A percentile compares a stretch with the other conserved stretches of the same genome.
Evolutionary conservation across 176 grass and related monocot genomes (phyloP).

Genomic region (Paspalum vaginatum): DNA sequence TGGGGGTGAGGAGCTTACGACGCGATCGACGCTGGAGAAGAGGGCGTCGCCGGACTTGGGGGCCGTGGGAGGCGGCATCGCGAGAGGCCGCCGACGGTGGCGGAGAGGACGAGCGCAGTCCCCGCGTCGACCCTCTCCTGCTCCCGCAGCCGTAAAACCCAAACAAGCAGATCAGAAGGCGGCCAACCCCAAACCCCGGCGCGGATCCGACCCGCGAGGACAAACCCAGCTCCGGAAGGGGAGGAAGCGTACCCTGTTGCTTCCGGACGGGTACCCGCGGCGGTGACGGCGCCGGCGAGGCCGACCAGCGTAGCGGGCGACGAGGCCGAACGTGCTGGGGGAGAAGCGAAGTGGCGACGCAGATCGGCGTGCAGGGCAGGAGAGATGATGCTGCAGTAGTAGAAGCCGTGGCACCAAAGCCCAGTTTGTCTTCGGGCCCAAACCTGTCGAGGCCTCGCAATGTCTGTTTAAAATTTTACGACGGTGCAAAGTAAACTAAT

Average conservation of each 20-base stretch:
- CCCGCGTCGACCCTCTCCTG: background rate
- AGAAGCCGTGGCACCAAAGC: background rate
- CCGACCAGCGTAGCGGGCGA: background rate
- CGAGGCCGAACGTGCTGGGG: background rate
- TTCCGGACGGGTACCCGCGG: background rate
- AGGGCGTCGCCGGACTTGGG: slow-evolving; percentile 90
- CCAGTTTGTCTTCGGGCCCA: background rate
- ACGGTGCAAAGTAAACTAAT: no score
- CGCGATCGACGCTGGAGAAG: slow-evolving; percentile 95
- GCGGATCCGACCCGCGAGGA: background rate
- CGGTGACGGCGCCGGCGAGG: background rate
- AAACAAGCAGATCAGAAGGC: slow-evolving; percentile 15
- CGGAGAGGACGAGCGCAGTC: background rate
- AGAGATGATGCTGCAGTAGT: background rate
- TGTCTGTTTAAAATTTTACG: no score
- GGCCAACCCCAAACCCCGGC: background rate
- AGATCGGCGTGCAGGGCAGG: background rate
- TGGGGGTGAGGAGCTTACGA: slow-evolving; percentile 56
- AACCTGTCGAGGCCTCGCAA: no score
- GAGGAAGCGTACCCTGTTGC: background rate
- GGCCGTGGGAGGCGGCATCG: slow-evolving; percentile 59
- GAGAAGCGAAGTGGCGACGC: background rate
- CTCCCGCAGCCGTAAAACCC: background rate
- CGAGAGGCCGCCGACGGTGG: background rate
- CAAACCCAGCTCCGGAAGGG: background rate